Percentiles rank a stretch among this genome's conserved stretches.
Conservation (phyloP, 768 basidiomycete genomes). For the Mycena albidolilacea region DNA sequence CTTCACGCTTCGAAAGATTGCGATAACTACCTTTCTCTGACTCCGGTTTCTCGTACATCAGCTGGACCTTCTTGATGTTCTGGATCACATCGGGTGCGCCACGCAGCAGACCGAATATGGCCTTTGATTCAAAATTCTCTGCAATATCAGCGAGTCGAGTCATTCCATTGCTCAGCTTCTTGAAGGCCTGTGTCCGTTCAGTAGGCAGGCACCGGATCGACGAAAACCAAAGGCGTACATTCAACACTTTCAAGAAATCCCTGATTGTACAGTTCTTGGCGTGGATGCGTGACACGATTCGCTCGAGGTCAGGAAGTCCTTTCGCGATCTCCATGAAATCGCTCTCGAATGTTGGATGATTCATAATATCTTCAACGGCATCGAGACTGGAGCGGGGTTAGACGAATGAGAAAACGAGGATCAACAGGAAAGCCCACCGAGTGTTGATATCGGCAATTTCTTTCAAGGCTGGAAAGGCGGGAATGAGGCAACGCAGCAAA, state of each 20-base stretch:
- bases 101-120: slow-evolving; percentile 81
- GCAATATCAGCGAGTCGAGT: slow-evolving; percentile 73
- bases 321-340: slow-evolving; percentile 85
- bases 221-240: slow-evolving; percentile 58
- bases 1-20: neutral
- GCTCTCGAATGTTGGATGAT: slow-evolving; percentile 81
- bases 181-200: slow-evolving; percentile 72
- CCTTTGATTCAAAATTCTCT: slow-evolving; percentile 82
- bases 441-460: slow-evolving; percentile 90
- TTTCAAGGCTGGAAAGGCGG: slow-evolving; percentile 63
- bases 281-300: slow-evolving; percentile 95
- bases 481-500: no score
- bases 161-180: slow-evolving; percentile 78
- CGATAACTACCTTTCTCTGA: slow-evolving; percentile 76
- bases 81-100: slow-evolving; percentile 85
- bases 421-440: slow-evolving; percentile 62
- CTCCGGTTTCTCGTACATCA: slow-evolving; percentile 72
- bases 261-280: slow-evolving; percentile 90
- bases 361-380: slow-evolving; percentile 93
- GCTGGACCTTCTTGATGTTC: slow-evolving; percentile 80
- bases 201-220: slow-evolving; percentile 9
- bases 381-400: slow-evolving; percentile 75
- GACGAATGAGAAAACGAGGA: neutral
- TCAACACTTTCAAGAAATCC: slow-evolving; percentile 89
- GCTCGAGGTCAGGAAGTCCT: slow-evolving; percentile 92